These are phyloP conservation scores for Fusarium concolor DNA, from an alignment of 2,329 filamentous ascomycete species.

Conservation along the genomic window DNA sequence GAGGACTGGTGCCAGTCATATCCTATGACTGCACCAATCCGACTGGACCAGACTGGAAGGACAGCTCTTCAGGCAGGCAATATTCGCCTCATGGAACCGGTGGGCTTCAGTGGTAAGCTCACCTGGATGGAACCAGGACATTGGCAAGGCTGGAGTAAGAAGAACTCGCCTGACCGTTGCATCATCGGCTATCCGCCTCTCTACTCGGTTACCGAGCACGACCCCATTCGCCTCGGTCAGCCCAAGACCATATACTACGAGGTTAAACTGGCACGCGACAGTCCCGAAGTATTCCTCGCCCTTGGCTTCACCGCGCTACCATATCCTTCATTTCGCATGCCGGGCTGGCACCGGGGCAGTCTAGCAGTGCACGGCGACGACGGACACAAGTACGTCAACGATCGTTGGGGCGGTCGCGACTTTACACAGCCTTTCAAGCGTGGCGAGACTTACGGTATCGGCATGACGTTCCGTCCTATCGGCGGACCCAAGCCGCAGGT, in stretches of 20 bases:
- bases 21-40: conserved; percentile 66
- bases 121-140: conserved; percentile 60
- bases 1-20: conserved; percentile 73
- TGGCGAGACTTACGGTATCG: conserved; percentile 77
- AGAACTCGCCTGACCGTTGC: conserved; percentile 67
- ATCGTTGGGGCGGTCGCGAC: conserved; percentile 76
- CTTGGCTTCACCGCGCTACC: conserved; percentile 79
- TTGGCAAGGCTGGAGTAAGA: conserved; percentile 61
- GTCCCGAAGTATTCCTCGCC: conserved; percentile 65
- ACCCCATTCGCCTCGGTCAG: conserved; percentile 59
- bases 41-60: conserved; percentile 59
- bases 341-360: conserved; percentile 83
- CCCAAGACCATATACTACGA: conserved; percentile 77
- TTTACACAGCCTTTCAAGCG: conserved; percentile 73
- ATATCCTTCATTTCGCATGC: conserved; percentile 81
- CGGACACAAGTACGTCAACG: conserved; percentile 80
- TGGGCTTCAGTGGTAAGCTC: conserved; percentile 61
- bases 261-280: conserved; percentile 65
- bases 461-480: conserved; percentile 69
- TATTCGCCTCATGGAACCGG: conserved; percentile 65
- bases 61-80: conserved; percentile 63
- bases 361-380: conserved; percentile 85
- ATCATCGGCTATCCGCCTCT: conserved; percentile 76
- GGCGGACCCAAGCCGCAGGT: conserved; percentile 47
- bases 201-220: conserved; percentile 71